Evolutionary conservation across 1,284 basidiomycete species (phyloP), one percentile per base, ranked within the genome.

Genomic region (Athelia psychrophila): DNA sequence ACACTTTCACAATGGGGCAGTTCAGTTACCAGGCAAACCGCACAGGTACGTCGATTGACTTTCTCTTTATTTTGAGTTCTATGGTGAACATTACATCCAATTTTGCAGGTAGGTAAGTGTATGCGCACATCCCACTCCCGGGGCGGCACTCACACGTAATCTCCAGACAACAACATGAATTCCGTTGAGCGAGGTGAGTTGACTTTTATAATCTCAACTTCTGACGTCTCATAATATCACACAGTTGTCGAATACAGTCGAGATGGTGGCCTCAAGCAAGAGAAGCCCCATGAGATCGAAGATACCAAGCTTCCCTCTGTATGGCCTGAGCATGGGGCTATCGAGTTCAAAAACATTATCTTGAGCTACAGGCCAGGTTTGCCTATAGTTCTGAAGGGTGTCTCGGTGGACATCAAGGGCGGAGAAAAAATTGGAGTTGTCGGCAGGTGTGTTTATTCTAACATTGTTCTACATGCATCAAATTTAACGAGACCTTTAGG

Each of bases 391-490:
- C 68, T 88, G 54, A 79, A 81, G 59, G 72, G 80, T 42, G 72
- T 88, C 57, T 75, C 78, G 44, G 52, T 88, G 64, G 64, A 72
- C 51, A 76, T 86, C 59, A 58, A 76, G 62, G 70, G 86, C 60
- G 88, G 88, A 61, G 88, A 93, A 67, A 92, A 92, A 74, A 89
- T 93, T 56, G 88, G 88, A 51, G 80, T 89, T 25, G 87, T 89
- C 22, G 84, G 83, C 48, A 66, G 77, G 68, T 74, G 44, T 35
- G 54, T 47, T 35, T 47, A 42, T 18, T 23, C 1, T 47, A 20
- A 3, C 23, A 12, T 30, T 30, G 13, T 30, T 13, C 27, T 30
- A 5, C 27, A 30, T 6, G 27, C 5, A 5, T 30, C 13, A 13
- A 6, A 5, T 30, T 5, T 6, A 6, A 30, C 27, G 27, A 6